phyloP scores from a whole-genome alignment of 768 basidiomycete species.

The Podaxis mareebaensis region DNA sequence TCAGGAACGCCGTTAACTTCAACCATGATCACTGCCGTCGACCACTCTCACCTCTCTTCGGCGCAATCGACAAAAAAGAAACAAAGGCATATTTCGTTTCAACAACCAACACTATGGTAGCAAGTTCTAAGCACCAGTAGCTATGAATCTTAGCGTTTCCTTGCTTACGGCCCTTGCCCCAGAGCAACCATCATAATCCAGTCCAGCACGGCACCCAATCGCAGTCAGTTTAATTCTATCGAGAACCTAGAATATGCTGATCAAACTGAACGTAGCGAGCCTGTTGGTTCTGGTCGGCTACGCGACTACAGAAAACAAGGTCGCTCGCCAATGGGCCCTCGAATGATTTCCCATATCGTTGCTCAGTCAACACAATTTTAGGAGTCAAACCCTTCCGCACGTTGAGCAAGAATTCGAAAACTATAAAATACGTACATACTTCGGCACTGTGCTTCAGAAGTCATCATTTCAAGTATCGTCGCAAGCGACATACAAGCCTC shows the following conservation, averaged over 20 bases:
- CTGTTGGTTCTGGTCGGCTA: neutral
- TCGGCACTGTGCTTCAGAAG: neutral
- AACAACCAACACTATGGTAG: neutral
- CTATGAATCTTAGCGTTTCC: neutral
- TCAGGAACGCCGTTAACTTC: neutral
- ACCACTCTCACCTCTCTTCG: neutral
- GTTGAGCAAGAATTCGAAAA: neutral
- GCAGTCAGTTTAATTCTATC: neutral
- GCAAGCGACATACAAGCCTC: neutral
- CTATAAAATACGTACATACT: neutral
- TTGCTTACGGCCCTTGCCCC: neutral
- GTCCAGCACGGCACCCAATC: too few relatives aligned
- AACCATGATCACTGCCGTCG: too few relatives aligned
- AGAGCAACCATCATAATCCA: neutral
- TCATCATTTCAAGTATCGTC: conserved; percentile 3
- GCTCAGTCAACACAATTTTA: neutral
- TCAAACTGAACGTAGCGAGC: neutral
- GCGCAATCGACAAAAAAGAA: neutral
- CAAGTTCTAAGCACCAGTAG: neutral
- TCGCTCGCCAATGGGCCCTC: neutral
- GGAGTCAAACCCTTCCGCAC: neutral
- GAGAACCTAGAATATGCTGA: neutral
- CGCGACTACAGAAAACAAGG: neutral
- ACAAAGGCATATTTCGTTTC: neutral
- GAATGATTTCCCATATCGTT: neutral